phyloP scores from a whole-genome alignment of 148 eudicot species.

The Chenopodium album region DNA sequence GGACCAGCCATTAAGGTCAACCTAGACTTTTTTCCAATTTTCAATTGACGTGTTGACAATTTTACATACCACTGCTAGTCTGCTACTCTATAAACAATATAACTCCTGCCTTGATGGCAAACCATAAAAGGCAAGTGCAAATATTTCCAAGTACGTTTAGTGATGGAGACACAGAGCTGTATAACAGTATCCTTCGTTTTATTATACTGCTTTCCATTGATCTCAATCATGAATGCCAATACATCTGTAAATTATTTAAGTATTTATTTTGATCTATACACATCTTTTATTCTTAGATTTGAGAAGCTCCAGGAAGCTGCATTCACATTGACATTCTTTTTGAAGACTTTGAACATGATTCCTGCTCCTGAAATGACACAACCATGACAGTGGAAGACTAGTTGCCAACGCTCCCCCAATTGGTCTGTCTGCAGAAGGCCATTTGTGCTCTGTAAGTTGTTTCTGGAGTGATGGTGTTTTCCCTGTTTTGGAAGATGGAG shows the following conservation, averaged over 20 bases:
- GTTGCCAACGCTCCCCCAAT: not conserved
- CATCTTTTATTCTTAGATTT: constrained; percentile 37
- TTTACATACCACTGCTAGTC: too few species aligned
- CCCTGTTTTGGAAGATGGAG: not conserved
- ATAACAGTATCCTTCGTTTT: not conserved
- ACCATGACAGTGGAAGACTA: constrained; percentile 1
- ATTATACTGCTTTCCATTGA: not conserved
- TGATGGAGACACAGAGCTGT: not conserved
- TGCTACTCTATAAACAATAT: too few species aligned
- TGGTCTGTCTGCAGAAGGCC: not conserved
- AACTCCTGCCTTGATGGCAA: not conserved
- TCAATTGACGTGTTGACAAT: not conserved
- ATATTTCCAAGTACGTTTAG: too few species aligned
- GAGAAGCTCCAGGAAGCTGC: constrained; percentile 63
- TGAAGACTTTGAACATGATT: constrained; percentile 53
- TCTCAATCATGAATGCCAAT: not conserved
- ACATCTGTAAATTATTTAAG: not conserved
- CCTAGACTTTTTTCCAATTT: too few species aligned
- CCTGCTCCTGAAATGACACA: constrained; percentile 14
- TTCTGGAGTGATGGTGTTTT: not conserved
- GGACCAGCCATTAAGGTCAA: not conserved
- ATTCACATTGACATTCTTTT: constrained; percentile 41
- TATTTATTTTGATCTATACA: not conserved
- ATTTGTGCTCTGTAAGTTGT: not conserved
- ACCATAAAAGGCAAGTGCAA: not conserved